phyloP scores from a whole-genome alignment of 306 rosid genomes.

The barrel medic (Medicago truncatula) region MtrunA17r5.0-ANR NC_053048.1:53981501-53982000 shows the following conservation, averaged over 20 bases:
- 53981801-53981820: not conserved
- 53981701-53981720: not conserved
- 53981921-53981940: no score
- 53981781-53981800: not conserved
- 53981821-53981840: not conserved
- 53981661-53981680: not conserved
- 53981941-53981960: no score
- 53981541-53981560: conserved; percentile 87
- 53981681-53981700: not conserved
- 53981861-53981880: not conserved
- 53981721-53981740: not conserved
- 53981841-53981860: not conserved
- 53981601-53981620: conserved; percentile 67
- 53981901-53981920: no score
- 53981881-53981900: no score
- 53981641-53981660: not conserved
- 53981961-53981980: no score
- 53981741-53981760: not conserved
- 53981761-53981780: not conserved
- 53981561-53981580: conserved; percentile 93
- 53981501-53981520: conserved; percentile 69
- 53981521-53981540: conserved; percentile 79
- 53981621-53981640: not conserved
- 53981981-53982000: no score
- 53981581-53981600: conserved; percentile 89